Evolutionary conservation across 2,329 filamentous ascomycete species (phyloP).

Genomic region (Penicillium janthinellum): DNA sequence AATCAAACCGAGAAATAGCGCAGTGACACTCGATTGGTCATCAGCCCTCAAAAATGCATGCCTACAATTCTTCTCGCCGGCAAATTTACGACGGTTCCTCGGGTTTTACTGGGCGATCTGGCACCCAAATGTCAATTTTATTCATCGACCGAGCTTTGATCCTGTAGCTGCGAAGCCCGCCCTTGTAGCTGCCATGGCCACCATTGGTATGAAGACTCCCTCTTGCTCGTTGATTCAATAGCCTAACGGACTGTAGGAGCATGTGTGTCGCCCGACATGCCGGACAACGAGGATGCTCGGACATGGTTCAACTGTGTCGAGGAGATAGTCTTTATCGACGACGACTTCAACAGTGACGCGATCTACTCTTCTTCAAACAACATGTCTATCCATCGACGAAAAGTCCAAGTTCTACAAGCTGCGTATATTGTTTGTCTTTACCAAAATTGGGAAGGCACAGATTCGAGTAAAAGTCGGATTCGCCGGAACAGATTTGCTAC

Average conservation of each 20-base stretch:
- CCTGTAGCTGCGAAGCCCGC: slow-evolving; percentile 30
- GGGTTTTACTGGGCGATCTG: slow-evolving; percentile 42
- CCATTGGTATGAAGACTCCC: slow-evolving; percentile 31
- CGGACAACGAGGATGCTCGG: slow-evolving; percentile 35
- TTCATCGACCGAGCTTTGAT: slow-evolving; percentile 42
- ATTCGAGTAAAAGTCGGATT: slow-evolving; percentile 38
- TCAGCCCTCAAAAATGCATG: slow-evolving; percentile 31
- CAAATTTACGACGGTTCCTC: slow-evolving; percentile 34
- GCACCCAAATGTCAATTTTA: slow-evolving; percentile 42
- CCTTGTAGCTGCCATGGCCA: slow-evolving; percentile 39
- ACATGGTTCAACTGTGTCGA: slow-evolving; percentile 45
- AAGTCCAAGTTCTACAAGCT: slow-evolving; percentile 41
- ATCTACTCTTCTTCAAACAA: slow-evolving; percentile 13
- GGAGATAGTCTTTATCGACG: slow-evolving; percentile 42
- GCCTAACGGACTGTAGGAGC: slow-evolving; percentile 9
- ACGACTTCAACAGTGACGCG: slow-evolving; percentile 38
- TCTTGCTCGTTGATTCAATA: slow-evolving; percentile 7
- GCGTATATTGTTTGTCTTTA: slow-evolving; percentile 43
- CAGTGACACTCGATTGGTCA: slow-evolving; percentile 39
- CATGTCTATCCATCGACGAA: slow-evolving; percentile 21
- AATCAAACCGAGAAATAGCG: slow-evolving; percentile 39
- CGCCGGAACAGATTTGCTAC: slow-evolving; percentile 40
- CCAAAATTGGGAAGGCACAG: slow-evolving; percentile 45
- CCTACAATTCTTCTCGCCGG: slow-evolving; percentile 26
- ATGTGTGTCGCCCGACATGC: slow-evolving; percentile 34